A percentile compares a stretch with the other conserved stretches of the same genome.
Conservation (phyloP, 495 filamentous ascomycete species). For the Antarctomyces pellizariae region DNA sequence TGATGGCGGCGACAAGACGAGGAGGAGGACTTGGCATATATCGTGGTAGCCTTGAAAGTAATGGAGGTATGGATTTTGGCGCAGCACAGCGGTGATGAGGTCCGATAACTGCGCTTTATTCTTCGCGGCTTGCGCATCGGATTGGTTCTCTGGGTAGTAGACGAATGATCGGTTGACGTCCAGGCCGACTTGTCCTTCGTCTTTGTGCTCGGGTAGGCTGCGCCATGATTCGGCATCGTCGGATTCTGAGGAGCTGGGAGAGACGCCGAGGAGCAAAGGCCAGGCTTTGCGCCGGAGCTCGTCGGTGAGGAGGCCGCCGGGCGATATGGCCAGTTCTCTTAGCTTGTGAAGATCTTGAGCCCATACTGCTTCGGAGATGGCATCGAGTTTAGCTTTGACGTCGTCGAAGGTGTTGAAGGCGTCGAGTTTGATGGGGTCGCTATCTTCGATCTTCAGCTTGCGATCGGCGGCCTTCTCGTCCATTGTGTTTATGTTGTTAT, state of each 20-base stretch:
- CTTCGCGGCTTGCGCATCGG: conserved; percentile 22
- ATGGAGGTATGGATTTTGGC: conserved; percentile 62
- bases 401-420: neutral
- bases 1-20: conserved; percentile 45
- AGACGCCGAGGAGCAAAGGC: conserved; percentile 25
- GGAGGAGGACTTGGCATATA: conserved; percentile 86
- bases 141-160: conserved; percentile 53
- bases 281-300: conserved; percentile 61
- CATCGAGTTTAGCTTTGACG: conserved; percentile 13
- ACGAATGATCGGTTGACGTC: conserved; percentile 94
- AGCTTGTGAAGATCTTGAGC: conserved; percentile 37
- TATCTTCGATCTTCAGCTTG: conserved; percentile 2
- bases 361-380: conserved; percentile 46
- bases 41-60: conserved; percentile 99
- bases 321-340: conserved; percentile 39
- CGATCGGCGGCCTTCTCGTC: conserved; percentile 6
- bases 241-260: conserved; percentile 2
- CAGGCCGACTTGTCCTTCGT: conserved; percentile 70
- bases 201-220: conserved; percentile 39
- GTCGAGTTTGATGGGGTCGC: neutral
- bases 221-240: conserved; percentile 18
- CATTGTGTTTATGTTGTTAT: too few species aligned
- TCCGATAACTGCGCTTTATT: conserved; percentile 50
- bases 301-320: conserved; percentile 60
- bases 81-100: conserved; percentile 53